Base-by-base conservation (phyloP, 257 asterid genomes). In the Lavandula angustifolia region DNA sequence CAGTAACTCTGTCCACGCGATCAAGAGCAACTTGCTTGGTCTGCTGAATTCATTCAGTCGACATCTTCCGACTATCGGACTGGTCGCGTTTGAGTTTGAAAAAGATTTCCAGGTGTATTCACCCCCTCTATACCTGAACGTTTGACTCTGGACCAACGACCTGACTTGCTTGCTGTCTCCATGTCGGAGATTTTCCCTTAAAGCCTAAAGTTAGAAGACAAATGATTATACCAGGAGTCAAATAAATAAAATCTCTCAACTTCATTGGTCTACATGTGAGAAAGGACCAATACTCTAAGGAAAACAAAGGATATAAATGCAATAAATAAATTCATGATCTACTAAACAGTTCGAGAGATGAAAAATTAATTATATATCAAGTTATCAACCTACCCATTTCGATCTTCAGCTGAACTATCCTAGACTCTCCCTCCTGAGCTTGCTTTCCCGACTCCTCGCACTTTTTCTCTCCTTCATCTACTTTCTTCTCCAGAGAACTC, bases 391-490 rank as follows among this genome's bases (percentile, higher is more conserved):
- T 87, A 66, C 79, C 95, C 81, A 78, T 82, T 55, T 66, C 72
- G 48, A 84, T 83, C 85, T 91, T 91, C 79, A 88, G 60, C 79
- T 79, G 81, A 70, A 86, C 80, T 66, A 88, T 72, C 72, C 79
- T 81, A 52, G 95, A 73, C 74, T 91, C 96, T 41, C 96, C 89
- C 54, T 88, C 95, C 78, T 66, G 43, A 17, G 85, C 85, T 76
- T 84, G 96, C 64, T 71, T 84, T 70, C 72, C 73, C 11, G 80
- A 62, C 70, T 87, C 95, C 76, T 82, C 88, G 10, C 73, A 83
- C 67, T 87, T 87, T 70, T 81, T 86, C 78, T 82, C 89, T 14
- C 82, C 84, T 76, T 89, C 95, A 54, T 84, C 82, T 61, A 90
- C 79, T 77, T 75, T 79, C 76, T 76, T 67, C 73, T 91, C 89